Conservation (phyloP, 768 basidiomycete genomes). For the Psilocybe sp. region DNA sequence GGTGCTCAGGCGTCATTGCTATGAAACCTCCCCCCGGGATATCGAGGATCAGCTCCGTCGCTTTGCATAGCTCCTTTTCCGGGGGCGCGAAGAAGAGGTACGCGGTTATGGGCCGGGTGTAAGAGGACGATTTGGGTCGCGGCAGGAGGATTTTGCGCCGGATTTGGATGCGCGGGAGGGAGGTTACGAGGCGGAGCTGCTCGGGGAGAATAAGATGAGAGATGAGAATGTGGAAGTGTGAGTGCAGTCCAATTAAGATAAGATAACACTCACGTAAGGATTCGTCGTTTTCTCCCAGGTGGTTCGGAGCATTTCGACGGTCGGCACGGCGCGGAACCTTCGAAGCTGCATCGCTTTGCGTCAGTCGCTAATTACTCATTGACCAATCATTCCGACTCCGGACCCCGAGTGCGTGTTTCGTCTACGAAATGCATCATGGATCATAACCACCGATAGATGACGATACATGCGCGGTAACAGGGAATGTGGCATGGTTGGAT, state of each 20-base stretch:
- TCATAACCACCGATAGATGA: no score
- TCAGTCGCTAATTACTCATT: neutral
- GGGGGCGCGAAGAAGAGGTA: constrained; percentile 80
- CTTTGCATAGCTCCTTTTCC: constrained; percentile 56
- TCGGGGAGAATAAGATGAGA: constrained; percentile 1
- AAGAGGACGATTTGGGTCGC: constrained; percentile 72
- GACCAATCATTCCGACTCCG: no score
- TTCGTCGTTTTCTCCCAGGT: constrained; percentile 98
- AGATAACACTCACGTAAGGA: constrained; percentile 64
- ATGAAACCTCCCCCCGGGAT: constrained; percentile 97
- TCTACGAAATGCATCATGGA: no score
- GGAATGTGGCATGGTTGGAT: no score
- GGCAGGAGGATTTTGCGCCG: constrained; percentile 79
- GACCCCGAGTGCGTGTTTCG: no score
- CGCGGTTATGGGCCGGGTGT: constrained; percentile 78
- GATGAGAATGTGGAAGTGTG: no score
- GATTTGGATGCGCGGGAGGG: constrained; percentile 63
- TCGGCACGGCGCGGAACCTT: constrained; percentile 87
- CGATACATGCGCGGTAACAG: no score
- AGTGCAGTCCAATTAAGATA: constrained; percentile 1
- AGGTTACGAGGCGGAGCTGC: constrained; percentile 68
- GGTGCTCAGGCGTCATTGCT: constrained; percentile 93
- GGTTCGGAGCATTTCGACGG: constrained; percentile 91
- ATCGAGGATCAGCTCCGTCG: constrained; percentile 85
- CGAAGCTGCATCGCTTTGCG: constrained; percentile 57